Evolutionary conservation across 1,139 yeast genomes (phyloP).

Genomic region (Blastobotrys capitulatus): DNA sequence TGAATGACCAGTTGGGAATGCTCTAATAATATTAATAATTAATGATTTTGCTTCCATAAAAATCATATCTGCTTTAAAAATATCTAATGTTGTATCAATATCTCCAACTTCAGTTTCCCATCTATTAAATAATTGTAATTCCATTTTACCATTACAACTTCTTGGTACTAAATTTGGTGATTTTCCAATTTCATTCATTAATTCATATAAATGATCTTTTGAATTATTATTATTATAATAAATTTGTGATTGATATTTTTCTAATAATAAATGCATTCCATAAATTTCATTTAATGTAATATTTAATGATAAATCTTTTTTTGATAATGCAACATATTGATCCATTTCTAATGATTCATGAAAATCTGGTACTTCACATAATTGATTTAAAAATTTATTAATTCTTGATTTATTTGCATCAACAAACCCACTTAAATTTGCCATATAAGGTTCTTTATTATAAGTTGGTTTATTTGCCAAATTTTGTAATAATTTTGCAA

Average conservation of each 20-base stretch:
- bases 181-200: constrained; percentile 33
- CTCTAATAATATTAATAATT: constrained; percentile 36
- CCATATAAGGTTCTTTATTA: constrained; percentile 39
- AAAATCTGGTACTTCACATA: constrained; percentile 41
- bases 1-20: constrained; percentile 32
- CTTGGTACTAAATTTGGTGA: constrained; percentile 34
- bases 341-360: constrained; percentile 40
- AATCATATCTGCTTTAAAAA: constrained; percentile 34
- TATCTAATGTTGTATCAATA: constrained; percentile 30
- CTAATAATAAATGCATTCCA: constrained; percentile 36
- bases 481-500: constrained; percentile 82
- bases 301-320: constrained; percentile 33
- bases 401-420: constrained; percentile 32
- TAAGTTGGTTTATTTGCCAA: constrained; percentile 59
- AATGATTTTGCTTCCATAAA: constrained; percentile 37
- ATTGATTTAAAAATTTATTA: constrained; percentile 33
- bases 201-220: constrained; percentile 28
- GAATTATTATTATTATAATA: constrained; percentile 17
- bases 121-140: constrained; percentile 33
- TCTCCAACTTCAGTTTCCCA: constrained; percentile 38
- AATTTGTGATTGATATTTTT: constrained; percentile 30
- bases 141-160: constrained; percentile 31
- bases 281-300: constrained; percentile 37
- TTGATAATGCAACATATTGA: constrained; percentile 38
- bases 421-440: constrained; percentile 30